Conservation (phyloP, 495 filamentous ascomycete species). For the Polyplosphaeria fusca region DNA sequence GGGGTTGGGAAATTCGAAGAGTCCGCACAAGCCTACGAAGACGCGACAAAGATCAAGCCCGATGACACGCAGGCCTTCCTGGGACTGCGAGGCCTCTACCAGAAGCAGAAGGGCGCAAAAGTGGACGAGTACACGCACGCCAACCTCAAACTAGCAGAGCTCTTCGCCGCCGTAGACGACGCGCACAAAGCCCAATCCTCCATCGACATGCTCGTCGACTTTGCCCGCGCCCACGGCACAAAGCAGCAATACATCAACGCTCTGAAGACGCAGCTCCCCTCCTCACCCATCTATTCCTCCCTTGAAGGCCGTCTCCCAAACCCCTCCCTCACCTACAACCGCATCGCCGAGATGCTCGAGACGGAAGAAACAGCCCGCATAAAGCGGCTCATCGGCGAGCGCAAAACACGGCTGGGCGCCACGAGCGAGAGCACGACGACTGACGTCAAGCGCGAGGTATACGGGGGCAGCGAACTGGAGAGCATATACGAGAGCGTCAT, state of each 20-base stretch:
- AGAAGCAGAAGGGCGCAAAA: slow-evolving; percentile 65
- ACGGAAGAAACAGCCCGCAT: slow-evolving; percentile 84
- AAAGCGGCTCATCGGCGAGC: slow-evolving; percentile 84
- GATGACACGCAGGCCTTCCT: slow-evolving; percentile 77
- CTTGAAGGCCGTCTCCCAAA: slow-evolving; percentile 83
- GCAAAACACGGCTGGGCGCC: slow-evolving; percentile 83
- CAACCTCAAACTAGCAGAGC: slow-evolving; percentile 65
- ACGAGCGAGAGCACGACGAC: slow-evolving; percentile 73
- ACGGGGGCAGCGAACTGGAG: slow-evolving; percentile 66
- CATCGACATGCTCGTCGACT: slow-evolving; percentile 73
- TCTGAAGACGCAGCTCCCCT: slow-evolving; percentile 72
- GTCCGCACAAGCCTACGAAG: slow-evolving; percentile 70
- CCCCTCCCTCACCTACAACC: slow-evolving; percentile 76
- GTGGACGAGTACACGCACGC: slow-evolving; percentile 72
- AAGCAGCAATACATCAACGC: slow-evolving; percentile 68
- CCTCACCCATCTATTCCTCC: slow-evolving; percentile 69
- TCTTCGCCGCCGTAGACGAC: slow-evolving; percentile 64
- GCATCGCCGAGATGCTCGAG: slow-evolving; percentile 81
- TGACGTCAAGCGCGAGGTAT: slow-evolving; percentile 85
- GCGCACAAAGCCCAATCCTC: slow-evolving; percentile 70
- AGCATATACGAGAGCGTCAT: slow-evolving; percentile 74
- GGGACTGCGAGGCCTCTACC: slow-evolving; percentile 82
- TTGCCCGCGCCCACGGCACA: slow-evolving; percentile 67
- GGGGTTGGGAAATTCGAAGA: slow-evolving; percentile 66
- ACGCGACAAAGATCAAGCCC: slow-evolving; percentile 63